Base-by-base conservation (phyloP, 345 rosid species). In the Orychophragmus violaceus region DNA sequence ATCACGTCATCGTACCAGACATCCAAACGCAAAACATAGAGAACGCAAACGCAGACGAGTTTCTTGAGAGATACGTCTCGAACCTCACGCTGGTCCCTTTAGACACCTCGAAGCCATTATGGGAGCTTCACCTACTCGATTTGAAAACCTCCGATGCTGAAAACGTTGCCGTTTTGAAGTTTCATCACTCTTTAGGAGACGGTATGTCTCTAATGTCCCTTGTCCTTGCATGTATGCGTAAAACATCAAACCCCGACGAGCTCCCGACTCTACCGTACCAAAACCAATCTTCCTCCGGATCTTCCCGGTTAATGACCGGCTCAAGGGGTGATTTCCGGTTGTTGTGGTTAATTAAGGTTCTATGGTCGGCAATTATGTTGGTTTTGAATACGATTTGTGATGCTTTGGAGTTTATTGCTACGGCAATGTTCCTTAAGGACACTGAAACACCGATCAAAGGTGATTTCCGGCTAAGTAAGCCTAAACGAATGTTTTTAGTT, bases 41-140 rank as follows among this genome's bases (percentile, higher is more conserved):
- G 22, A 78, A 72, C 21, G 80, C 88, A 5, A 79, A 74, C 21
- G 81, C 88, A 3, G 80, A 84, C 46, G 62, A 72, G 57, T 87
- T 81, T 25, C 76, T 92, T 3, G 95, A 84, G 59, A 83, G 82
- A 54, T 87, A 92, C 79, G 49, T 84, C 28, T 83, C 98, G 0
- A 58, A 83, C 51, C 79, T 87, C 19, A 83, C 89, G 9, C 75
- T 75, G 27, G 41, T 65, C 6, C 82, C 91, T 2, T 13, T 92
- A 66, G 91, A 89, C 75, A 8, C 42, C 41, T 79, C 91, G 0
- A 83, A 83, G 58, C 98, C 96, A 16, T 62, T 86, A 27, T 92
- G 98, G 96, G 89, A 92, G 59, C 69, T 89, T 42, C 98, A 89
- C 74, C 37, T 92, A 46, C 85, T 91, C 22, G 84, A 91, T 48